Evolutionary conservation across 179 eudicot species (phyloP), one percentile per base, ranked within the genome.

Genomic region (Beta corolliflora): DNA sequence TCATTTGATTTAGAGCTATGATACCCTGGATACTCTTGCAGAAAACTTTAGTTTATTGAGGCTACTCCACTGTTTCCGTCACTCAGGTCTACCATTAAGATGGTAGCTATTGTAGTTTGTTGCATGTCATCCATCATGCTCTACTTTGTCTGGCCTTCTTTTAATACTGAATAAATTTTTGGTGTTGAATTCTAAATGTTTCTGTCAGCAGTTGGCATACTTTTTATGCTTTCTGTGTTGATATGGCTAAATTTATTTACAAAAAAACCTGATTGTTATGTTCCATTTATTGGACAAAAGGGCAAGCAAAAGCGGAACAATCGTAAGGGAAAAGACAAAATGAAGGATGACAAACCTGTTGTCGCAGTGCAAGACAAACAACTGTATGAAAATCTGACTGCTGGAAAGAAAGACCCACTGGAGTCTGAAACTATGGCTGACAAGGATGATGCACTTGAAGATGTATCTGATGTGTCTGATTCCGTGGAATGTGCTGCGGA

Each of bases 271-370:
- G 68, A 84, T 66, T 84, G 41, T 72, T 67, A 55, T 50, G 11
- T 80, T 76, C 63, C 31, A 76, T 48, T 80, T 31, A 36, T 48
- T 79, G 45, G 68, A 59, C 54, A 36, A 63, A 72, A 93, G 98
- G 94, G 84, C 41, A 94, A 94, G 82, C 96, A 91, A 82, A 96
- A 96, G 86, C 88, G 92, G 48, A 93, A 92, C 84, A 91, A 83
- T 80, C 97, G 97, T 82, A 96, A 91, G 85, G 93, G 88, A 44
- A 94, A 93, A 82, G 99, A 94, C 61, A 94, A 92, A 82, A 89
- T 78, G 77, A 89, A 86, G 87, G 93, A 88, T 86, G 98, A 92
- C 29, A 93, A 88, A 75, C 54, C 86, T 55, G 78, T 56, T 80
- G 82, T 84, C 75, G 64, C 75, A 44, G 76, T 83, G 59, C 83